Evolutionary conservation across 805 yeast species (phyloP), one percentile per base, ranked within the genome.

Genomic region (Kluyveromyces aestuarii): DNA sequence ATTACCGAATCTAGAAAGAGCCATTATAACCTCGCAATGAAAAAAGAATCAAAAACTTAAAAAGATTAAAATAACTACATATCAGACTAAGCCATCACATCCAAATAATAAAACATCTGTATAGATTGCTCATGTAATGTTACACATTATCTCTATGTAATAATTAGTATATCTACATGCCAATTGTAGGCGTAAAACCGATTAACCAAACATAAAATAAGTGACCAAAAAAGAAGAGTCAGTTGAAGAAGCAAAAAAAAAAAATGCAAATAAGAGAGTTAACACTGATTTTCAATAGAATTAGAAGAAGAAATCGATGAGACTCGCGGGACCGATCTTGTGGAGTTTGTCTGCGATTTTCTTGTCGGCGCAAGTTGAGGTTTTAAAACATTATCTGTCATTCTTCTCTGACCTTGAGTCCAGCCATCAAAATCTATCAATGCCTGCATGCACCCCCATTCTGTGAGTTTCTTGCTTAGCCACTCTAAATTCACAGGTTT

Each of bases 361-460:
- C 46, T 36, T 6, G 36, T 14, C 2, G 46, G 16, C 16, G 13
- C 19, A n/a, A 44, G 19, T 37, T 44, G 44, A 5, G 48, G 40
- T 17, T 55, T 52, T 16, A 46, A 46, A 27, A 54, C 30, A 40
- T 55, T 67, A 41, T 68, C 70, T 0, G 73, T 67, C 71, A 68
- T 67, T 58, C 71, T 66, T 39, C 66, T 62, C 48, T 69, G 71
- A 9, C 73, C 73, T 37, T 72, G 71, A 55, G 77, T 80, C 95
- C 97, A 93, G 37, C 95, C 91, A 63, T 93, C 96, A 65, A 85
- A 91, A 67, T 91, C 95, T 63, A 91, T 90, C 45, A 91, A 70
- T 0, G 97, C 97, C 68, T 91, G 99, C 98, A 91, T 91, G 66
- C 98, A 91, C 0, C 99, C 98, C 98, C 98, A 93, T 66, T 91